Base-by-base conservation (phyloP, 176 grass and related monocot species). In the Tuctoria greenei region DNA sequence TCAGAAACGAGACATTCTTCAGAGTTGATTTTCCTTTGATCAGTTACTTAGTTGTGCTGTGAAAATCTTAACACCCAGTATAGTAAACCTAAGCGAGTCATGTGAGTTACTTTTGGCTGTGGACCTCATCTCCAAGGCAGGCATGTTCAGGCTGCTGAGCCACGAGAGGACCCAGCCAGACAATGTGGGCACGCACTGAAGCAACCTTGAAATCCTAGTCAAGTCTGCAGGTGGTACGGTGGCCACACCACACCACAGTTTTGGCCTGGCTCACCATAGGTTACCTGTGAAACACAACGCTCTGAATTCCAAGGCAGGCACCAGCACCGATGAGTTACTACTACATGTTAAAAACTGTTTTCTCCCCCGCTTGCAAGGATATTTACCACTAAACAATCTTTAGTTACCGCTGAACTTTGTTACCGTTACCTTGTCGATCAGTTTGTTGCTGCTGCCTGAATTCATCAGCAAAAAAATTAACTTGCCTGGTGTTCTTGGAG, bases 141-240 rank as follows among this genome's bases (percentile, higher is more conserved):
- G 37, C 31, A 18, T 20, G 31, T 3, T 31, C 2, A 31, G 31
- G 2, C 31, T n/a, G n/a, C 31, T 31, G 31, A 46, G 37, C 64
- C 78, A 86, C 64, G 51, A 54, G 78, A 65, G 72, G 57, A 77
- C 37, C 43, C n/a, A n/a, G n/a, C 31, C n/a, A 41, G 66, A 77
- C 84, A 86, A 81, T 47, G 81, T 71, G 64, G 72, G 72, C 78
- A 41, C 46, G 72, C 78, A 41, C 46, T 49, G 57, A 64, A 71
- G 56, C 65, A 81, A 70, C 78, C 78, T 79, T n/a, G 44, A 75
- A 45, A 75, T 81, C 71, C 42, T 81, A 61, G 65, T 10, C 39
- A 16, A 27, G 8, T 54, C 67, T 18, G n/a, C n/a, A n/a, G n/a
- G n/a, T n/a, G n/a, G n/a, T n/a, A n/a, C 76, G 25, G 67, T 66